Evolutionary conservation across 345 rosid genomes (phyloP).

Genomic region (Diplotaxis tenuifolia): DNA sequence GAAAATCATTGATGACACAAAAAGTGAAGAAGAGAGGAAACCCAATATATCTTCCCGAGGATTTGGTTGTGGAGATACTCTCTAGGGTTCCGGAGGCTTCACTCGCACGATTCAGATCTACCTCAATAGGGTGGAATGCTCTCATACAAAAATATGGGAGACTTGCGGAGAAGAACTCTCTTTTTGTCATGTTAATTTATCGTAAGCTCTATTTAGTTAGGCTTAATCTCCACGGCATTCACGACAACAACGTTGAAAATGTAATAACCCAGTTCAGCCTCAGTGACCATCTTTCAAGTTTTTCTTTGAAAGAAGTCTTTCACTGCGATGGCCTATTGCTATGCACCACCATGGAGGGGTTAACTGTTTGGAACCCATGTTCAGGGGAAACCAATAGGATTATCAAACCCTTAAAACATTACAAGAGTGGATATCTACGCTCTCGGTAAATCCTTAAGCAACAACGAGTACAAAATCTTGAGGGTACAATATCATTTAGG

Average conservation of each 20-base stretch:
- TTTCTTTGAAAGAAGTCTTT: neutral
- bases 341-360: neutral
- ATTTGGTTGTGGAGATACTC: conserved; percentile 4
- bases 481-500: too few relatives aligned
- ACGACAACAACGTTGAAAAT: neutral
- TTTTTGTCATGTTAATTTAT: neutral
- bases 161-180: neutral
- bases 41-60: neutral
- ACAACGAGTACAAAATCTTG: too few relatives aligned
- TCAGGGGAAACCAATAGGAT: neutral
- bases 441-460: too few relatives aligned
- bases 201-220: neutral
- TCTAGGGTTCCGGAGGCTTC: neutral
- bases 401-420: too few relatives aligned
- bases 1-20: neutral
- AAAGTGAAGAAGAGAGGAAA: neutral
- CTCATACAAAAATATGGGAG: neutral
- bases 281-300: neutral
- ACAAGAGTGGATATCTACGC: too few relatives aligned
- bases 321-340: neutral
- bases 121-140: neutral
- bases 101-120: neutral
- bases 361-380: neutral
- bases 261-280: neutral
- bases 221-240: neutral